These are phyloP conservation scores for Umbelopsis sp. DNA, from an alignment of 192 early-diverging fungal species.

Conservation along the genomic window DNA sequence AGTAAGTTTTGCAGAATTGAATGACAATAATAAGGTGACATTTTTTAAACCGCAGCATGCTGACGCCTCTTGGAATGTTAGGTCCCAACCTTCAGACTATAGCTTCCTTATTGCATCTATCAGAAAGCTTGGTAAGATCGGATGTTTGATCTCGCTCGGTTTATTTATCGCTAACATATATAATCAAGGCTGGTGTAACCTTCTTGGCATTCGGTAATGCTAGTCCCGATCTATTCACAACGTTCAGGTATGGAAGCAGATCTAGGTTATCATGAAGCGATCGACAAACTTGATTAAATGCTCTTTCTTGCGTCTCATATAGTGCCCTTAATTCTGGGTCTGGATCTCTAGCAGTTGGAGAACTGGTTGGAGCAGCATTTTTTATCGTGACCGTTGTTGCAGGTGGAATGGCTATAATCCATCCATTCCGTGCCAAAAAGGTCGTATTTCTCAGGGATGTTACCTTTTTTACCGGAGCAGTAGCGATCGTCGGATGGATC, in stretches of 20 bases:
- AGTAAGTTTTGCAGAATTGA: conserved; percentile 44
- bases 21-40: no score
- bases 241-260: conserved; percentile 47
- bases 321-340: conserved; percentile 71
- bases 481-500: conserved; percentile 54
- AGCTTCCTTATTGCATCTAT: conserved; percentile 68
- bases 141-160: not conserved
- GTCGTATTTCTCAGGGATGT: conserved; percentile 78
- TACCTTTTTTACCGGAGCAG: conserved; percentile 68
- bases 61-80: conserved; percentile 26
- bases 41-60: no score
- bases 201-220: conserved; percentile 88
- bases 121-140: conserved; percentile 72
- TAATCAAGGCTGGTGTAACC: conserved; percentile 65
- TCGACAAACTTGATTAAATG: not conserved
- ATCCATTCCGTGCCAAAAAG: conserved; percentile 70
- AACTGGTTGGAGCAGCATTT: conserved; percentile 82
- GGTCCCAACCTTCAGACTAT: conserved; percentile 83
- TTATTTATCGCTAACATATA: conserved; percentile 19
- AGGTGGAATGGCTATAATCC: conserved; percentile 78
- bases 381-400: conserved; percentile 87
- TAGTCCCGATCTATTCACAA: conserved; percentile 89
- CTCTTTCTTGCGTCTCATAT: conserved; percentile 13
- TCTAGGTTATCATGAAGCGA: not conserved
- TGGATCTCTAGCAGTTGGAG: conserved; percentile 85